These are phyloP conservation scores for Fagus sylvatica DNA, from an alignment of 306 rosid species.

Conservation along the genomic window DNA sequence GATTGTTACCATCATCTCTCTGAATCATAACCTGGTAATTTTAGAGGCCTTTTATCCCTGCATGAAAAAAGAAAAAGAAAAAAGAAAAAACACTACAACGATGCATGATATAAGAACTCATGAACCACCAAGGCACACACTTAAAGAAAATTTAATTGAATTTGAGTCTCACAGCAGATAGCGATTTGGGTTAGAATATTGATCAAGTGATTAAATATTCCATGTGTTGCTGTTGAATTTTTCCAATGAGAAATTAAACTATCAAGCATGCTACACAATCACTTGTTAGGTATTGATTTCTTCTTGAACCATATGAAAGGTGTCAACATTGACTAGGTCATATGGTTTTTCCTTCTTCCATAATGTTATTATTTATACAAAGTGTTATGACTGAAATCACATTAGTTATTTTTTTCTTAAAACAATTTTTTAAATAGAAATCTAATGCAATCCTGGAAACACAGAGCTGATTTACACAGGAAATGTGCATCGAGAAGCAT, in stretches of 20 bases:
- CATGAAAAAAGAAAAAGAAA: not conserved
- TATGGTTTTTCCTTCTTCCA: not conserved
- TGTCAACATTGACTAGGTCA: not conserved
- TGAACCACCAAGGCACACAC: not conserved
- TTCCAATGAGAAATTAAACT: not conserved
- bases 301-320: not conserved
- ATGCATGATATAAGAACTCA: not conserved
- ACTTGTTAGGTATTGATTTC: not conserved
- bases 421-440: conserved; percentile 9
- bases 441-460: conserved; percentile 30
- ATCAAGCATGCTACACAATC: not conserved
- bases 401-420: not conserved
- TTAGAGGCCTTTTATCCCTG: not conserved
- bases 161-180: no score
- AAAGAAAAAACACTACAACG: not conserved
- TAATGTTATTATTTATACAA: not conserved
- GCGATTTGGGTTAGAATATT: no score
- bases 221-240: no score
- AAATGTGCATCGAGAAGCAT: conserved; percentile 72
- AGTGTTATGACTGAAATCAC: not conserved
- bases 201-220: no score
- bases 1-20: not conserved
- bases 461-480: conserved; percentile 69
- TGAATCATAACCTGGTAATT: not conserved
- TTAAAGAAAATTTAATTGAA: no score